Percentiles rank a stretch among this genome's conserved stretches.
Conservation (phyloP, 495 filamentous ascomycete species). For the Trichoderma reesei region DNA sequence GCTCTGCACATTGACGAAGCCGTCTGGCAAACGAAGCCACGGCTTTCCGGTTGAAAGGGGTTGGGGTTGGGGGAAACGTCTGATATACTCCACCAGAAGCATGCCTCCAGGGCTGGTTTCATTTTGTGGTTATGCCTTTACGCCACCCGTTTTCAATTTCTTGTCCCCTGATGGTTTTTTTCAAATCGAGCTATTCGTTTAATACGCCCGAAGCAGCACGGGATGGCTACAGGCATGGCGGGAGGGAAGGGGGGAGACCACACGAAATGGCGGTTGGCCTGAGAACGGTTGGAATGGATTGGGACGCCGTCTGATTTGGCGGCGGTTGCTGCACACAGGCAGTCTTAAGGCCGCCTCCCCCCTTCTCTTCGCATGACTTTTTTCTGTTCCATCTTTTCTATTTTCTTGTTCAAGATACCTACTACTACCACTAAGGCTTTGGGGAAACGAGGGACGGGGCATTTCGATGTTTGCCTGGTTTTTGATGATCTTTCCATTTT, state of each 20-base stretch:
- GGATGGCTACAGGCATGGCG: background rate
- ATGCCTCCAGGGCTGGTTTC: background rate
- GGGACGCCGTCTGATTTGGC: constrained; percentile 9
- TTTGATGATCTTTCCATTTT: background rate
- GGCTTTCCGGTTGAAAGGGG: background rate
- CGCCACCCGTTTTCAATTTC: background rate
- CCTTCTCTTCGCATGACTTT: background rate
- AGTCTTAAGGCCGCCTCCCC: background rate
- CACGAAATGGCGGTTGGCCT: background rate
- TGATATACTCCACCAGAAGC: background rate
- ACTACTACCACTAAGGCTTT: background rate
- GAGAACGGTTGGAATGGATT: constrained; percentile 13
- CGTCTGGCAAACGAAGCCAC: background rate
- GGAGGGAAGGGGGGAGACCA: background rate
- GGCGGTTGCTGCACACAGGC: constrained; percentile 1
- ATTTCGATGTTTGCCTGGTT: background rate
- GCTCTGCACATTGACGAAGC: background rate
- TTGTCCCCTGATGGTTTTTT: background rate
- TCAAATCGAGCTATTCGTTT: background rate
- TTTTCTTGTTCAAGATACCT: constrained; percentile 8
- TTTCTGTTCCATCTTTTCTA: constrained; percentile 11
- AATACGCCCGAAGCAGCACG: background rate
- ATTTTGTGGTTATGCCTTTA: constrained; percentile 3
- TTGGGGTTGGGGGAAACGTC: background rate
- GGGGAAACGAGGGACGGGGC: background rate